These are phyloP conservation scores for Termitomyces sp. DNA, from an alignment of 768 basidiomycete genomes.

Conservation along the genomic window DNA sequence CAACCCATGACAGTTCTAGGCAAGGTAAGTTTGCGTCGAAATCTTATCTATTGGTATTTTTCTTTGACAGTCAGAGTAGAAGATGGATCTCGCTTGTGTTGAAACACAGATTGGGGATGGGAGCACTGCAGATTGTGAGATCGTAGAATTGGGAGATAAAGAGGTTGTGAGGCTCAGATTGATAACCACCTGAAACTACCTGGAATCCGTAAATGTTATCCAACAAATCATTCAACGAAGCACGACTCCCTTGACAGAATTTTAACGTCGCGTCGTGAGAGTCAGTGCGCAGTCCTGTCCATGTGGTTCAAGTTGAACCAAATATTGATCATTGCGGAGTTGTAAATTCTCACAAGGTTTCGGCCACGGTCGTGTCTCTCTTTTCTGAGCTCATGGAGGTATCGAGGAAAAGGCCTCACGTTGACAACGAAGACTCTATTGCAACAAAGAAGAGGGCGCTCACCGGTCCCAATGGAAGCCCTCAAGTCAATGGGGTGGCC, in stretches of 20 bases:
- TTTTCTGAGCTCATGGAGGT: constrained; percentile 37
- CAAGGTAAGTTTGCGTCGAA: constrained; percentile 42
- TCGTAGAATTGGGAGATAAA: constrained; percentile 47
- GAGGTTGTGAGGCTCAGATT: constrained; percentile 32
- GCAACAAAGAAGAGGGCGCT: constrained; percentile 57
- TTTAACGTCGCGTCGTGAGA: neutral
- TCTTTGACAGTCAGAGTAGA: constrained; percentile 32
- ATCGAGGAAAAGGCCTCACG: constrained; percentile 57
- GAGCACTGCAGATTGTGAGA: constrained; percentile 78
- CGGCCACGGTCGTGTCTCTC: constrained; percentile 12
- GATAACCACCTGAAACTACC: constrained; percentile 4
- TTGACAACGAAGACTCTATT: constrained; percentile 45
- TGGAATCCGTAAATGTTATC: neutral
- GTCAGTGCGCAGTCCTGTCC: neutral
- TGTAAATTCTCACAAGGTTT: constrained; percentile 27
- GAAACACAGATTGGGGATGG: constrained; percentile 92
- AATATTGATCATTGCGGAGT: constrained; percentile 28
- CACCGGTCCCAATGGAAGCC: constrained; percentile 46
- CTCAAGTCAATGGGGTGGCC: constrained; percentile 47
- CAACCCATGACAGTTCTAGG: constrained; percentile 88
- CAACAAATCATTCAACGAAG: neutral
- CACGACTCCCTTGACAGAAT: neutral
- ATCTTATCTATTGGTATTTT: neutral
- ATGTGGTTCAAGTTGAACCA: neutral
- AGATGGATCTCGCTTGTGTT: constrained; percentile 81